phyloP scores from a whole-genome alignment of 495 filamentous ascomycete genomes.

The Pseudotulostoma volvatum region DNA sequence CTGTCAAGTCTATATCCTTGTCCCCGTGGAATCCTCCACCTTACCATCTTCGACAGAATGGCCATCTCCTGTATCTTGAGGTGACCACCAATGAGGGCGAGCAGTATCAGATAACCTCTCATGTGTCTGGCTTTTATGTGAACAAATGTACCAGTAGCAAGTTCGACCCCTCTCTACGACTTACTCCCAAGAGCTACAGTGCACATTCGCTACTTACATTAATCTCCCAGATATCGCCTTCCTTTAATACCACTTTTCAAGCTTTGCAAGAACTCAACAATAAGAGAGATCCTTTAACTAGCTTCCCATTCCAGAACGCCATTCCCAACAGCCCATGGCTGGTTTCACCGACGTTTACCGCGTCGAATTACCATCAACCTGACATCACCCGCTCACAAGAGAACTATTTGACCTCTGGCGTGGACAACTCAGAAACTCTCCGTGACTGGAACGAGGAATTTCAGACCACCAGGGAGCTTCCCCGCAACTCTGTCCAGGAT shows the following conservation, averaged over 20 bases:
- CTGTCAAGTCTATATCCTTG: conserved; percentile 70
- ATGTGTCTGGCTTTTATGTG: conserved; percentile 89
- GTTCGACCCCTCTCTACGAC: conserved; percentile 76
- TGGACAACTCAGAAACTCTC: conserved; percentile 83
- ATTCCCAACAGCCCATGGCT: conserved; percentile 89
- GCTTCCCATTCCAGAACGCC: conserved; percentile 88
- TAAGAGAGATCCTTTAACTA: conserved; percentile 69
- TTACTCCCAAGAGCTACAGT: conserved; percentile 46
- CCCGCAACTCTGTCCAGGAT: conserved; percentile 84
- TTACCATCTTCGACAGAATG: conserved; percentile 73
- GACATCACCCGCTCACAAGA: conserved; percentile 88
- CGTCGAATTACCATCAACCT: conserved; percentile 51
- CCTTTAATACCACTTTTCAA: conserved; percentile 58
- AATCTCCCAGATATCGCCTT: conserved; percentile 60
- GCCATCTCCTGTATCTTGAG: conserved; percentile 83
- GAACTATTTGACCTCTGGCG: conserved; percentile 72
- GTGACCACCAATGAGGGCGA: conserved; percentile 84
- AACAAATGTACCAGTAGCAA: conserved; percentile 81
- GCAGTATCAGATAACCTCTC: conserved; percentile 79
- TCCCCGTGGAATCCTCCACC: conserved; percentile 96
- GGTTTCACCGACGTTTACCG: conserved; percentile 48
- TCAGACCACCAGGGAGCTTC: conserved; percentile 86
- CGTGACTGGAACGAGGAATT: conserved; percentile 99
- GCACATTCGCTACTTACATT: conserved; percentile 80
- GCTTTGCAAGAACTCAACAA: conserved; percentile 65